Conservation (phyloP, 352 stramenopile species). For the Thalassiosira mediterranea region DNA sequence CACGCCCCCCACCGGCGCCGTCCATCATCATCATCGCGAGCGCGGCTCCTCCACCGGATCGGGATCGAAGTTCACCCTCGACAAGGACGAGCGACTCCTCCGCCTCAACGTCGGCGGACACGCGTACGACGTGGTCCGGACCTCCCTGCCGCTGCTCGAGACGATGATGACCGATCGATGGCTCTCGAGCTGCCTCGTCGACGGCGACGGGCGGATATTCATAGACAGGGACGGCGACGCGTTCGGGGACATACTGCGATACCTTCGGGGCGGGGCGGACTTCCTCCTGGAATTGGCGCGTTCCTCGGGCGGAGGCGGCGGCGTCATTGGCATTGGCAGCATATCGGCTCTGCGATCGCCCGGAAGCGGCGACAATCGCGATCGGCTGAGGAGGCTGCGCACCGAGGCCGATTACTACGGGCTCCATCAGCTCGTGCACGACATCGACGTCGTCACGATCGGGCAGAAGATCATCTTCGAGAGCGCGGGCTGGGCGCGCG, state of each 20-base stretch:
- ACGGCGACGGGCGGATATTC: slow-evolving; percentile 43
- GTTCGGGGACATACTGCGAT: slow-evolving; percentile 47
- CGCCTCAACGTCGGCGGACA: slow-evolving; percentile 47
- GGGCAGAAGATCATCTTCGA: slow-evolving; percentile 35
- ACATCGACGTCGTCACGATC: slow-evolving; percentile 48
- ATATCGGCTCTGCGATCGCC: too few species aligned
- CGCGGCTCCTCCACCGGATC: too few species aligned
- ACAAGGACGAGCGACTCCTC: slow-evolving; percentile 24
- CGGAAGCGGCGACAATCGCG: not conserved
- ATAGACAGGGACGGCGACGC: slow-evolving; percentile 49
- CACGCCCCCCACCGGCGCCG: too few species aligned
- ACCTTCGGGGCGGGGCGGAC: slow-evolving; percentile 30
- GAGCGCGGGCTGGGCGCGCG: slow-evolving; percentile 25
- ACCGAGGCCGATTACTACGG: slow-evolving; percentile 53
- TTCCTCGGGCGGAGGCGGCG: too few species aligned
- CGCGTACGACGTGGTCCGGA: slow-evolving; percentile 39
- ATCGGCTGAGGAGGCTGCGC: slow-evolving; percentile 32
- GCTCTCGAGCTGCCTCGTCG: slow-evolving; percentile 36
- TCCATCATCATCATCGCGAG: too few species aligned
- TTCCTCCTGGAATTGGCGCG: slow-evolving; percentile 33
- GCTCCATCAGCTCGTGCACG: slow-evolving; percentile 33
- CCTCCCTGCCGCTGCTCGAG: slow-evolving; percentile 37
- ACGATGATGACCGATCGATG: slow-evolving; percentile 55
- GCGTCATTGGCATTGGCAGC: too few species aligned
- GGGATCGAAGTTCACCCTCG: not conserved